These are phyloP conservation scores for Pseudogymnoascus sp. DNA, from an alignment of 2,329 filamentous ascomycete species.

Conservation along the genomic window DNA sequence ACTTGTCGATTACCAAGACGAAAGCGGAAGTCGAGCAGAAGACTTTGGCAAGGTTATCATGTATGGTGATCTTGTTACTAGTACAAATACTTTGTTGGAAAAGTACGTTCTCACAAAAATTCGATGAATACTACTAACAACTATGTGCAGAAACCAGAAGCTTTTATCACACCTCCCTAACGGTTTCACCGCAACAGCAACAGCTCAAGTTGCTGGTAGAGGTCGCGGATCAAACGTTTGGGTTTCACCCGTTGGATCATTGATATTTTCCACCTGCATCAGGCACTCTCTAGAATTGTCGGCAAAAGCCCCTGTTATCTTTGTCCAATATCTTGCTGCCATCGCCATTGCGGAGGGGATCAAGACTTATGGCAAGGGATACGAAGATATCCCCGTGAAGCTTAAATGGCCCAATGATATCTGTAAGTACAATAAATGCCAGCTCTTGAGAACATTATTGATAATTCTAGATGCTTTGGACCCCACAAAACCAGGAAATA, in stretches of 20 bases:
- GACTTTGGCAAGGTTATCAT: constrained; percentile 71
- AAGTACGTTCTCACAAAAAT: constrained; percentile 46
- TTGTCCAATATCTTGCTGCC: constrained; percentile 87
- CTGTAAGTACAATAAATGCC: constrained; percentile 40
- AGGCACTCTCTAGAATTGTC: constrained; percentile 71
- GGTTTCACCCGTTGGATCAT: constrained; percentile 78
- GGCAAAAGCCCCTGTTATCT: constrained; percentile 70
- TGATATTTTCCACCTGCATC: constrained; percentile 84
- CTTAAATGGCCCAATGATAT: constrained; percentile 99
- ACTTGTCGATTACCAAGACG: constrained; percentile 55
- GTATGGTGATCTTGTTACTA: constrained; percentile 88
- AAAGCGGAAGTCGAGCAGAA: constrained; percentile 45
- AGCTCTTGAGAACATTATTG: background rate
- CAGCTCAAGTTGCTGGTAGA: constrained; percentile 78
- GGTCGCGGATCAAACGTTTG: constrained; percentile 90
- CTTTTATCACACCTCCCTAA: constrained; percentile 68
- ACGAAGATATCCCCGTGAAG: constrained; percentile 67
- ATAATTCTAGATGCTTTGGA: constrained; percentile 52
- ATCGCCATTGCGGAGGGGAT: constrained; percentile 82
- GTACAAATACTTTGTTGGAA: constrained; percentile 87
- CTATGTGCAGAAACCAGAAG: constrained; percentile 56
- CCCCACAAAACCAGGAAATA: constrained; percentile 42
- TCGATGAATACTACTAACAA: constrained; percentile 13
- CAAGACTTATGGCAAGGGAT: constrained; percentile 68
- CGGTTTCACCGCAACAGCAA: constrained; percentile 83